These are phyloP conservation scores for Acmispon strigosus DNA, from an alignment of 306 rosid genomes.

Conservation along the genomic window DNA sequence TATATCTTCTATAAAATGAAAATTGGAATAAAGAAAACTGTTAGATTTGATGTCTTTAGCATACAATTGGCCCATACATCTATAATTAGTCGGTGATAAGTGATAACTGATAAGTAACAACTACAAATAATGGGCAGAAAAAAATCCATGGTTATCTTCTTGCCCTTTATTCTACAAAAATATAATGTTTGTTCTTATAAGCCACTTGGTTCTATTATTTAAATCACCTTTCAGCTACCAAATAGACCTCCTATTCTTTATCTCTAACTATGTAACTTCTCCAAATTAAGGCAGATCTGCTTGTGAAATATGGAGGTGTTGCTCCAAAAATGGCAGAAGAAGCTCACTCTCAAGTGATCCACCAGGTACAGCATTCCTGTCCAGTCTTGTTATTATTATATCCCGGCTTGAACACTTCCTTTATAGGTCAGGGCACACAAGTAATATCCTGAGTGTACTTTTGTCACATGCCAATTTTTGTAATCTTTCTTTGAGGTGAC, in stretches of 20 bases:
- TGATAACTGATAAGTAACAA: too few relatives aligned
- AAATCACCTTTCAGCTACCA: not conserved
- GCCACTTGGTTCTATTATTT: not conserved
- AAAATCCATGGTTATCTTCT: not conserved
- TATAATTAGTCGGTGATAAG: not conserved
- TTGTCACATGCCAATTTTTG: not conserved
- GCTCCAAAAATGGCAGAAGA: constrained; percentile 99
- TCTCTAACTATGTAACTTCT: constrained; percentile 24
- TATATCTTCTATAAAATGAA: not conserved
- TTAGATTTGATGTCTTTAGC: not conserved
- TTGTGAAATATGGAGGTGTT: constrained; percentile 83
- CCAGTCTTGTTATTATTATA: not conserved
- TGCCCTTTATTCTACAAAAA: not conserved
- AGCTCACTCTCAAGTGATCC: constrained; percentile 83
- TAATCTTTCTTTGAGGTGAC: not conserved
- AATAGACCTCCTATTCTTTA: not conserved
- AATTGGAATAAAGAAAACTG: not conserved
- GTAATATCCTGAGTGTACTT: not conserved
- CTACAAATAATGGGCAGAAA: not conserved
- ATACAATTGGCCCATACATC: not conserved
- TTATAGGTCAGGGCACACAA: not conserved
- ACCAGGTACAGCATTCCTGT: constrained; percentile 46
- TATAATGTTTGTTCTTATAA: not conserved
- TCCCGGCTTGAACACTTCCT: not conserved
- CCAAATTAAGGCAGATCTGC: constrained; percentile 76